These are phyloP conservation scores for Pseudogymnoascus sp. DNA, from an alignment of 2,329 filamentous ascomycete species.

Conservation along the genomic window DNA sequence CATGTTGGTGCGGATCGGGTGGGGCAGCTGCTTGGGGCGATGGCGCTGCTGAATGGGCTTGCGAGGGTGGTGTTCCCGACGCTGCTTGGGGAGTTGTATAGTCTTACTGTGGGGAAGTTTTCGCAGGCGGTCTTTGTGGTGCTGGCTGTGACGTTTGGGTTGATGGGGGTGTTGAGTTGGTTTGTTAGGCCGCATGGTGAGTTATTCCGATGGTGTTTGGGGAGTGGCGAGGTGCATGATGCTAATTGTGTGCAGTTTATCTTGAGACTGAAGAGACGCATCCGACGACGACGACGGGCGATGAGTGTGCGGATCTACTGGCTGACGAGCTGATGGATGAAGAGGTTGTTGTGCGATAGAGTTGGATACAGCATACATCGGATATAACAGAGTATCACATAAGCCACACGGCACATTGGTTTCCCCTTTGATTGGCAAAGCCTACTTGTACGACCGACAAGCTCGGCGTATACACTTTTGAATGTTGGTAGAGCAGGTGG, in stretches of 20 bases:
- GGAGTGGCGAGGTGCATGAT: neutral
- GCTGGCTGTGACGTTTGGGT: conserved; percentile 55
- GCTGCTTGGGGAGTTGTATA: conserved; percentile 80
- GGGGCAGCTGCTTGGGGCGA: conserved; percentile 81
- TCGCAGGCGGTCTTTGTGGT: conserved; percentile 78
- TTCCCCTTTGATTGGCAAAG: neutral
- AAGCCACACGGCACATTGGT: neutral
- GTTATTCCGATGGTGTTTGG: conserved; percentile 30
- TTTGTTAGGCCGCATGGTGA: conserved; percentile 66
- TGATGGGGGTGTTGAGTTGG: conserved; percentile 58
- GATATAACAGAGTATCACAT: neutral
- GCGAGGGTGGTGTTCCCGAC: conserved; percentile 71
- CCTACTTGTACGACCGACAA: neutral
- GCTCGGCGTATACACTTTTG: neutral
- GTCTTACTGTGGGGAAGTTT: conserved; percentile 65
- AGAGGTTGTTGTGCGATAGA: conserved; percentile 6
- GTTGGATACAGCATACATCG: neutral
- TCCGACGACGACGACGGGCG: neutral
- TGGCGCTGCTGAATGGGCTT: conserved; percentile 75
- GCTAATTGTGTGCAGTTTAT: conserved; percentile 13
- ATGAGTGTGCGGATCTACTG: neutral
- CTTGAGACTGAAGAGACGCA: conserved; percentile 6
- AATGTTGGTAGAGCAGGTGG: neutral
- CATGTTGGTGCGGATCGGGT: conserved; percentile 77
- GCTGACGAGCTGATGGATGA: conserved; percentile 11